Evolutionary conservation across 2,329 filamentous ascomycete genomes (phyloP), one percentile per base, ranked within the genome.

Genomic region (Microdochium nivale): DNA sequence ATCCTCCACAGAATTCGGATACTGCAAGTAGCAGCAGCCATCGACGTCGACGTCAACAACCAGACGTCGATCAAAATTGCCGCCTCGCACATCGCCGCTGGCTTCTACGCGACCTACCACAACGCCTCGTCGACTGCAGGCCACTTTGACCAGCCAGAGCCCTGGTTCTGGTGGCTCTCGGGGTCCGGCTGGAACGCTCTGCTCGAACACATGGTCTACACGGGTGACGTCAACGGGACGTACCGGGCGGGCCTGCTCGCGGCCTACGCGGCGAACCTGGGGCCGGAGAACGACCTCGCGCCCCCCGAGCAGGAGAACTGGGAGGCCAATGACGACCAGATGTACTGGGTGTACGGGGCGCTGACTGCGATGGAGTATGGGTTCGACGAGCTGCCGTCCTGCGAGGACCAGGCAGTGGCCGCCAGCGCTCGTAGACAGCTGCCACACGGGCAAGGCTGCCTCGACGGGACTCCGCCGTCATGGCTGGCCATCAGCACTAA

Each of bases 401-500:
- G 33, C 33, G 33, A 37, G 4, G 16, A 37, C n/a, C n/a, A n/a
- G n/a, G n/a, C n/a, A 14, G 13, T 14, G 13, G 33, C 16, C 33
- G 16, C 33, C 33, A 37, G 13, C 33, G 4, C 14, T 14, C 14
- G 16, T 14, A 14, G 16, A 7, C 7, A 11, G 11, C 27, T 5
- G 27, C 27, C 27, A 37, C 4, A 37, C 14, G 7, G 14, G 4
- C 33, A 7, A 37, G 56, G 58, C 11, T 61, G 60, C 52, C 49
- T 63, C 3, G 62, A 66, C 16, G n/a, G n/a, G n/a, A 35, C 47
- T 14, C 30, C 56, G 69, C 54, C 71, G 72, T 4, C 71, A 23
- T 77, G 74, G 66, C 64, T 75, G 3, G 68, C 75, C 4, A 70
- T 83, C 24, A 73, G 73, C 10, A 71, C 76, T 56, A 75, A 75